Evolutionary conservation across 805 yeast species (phyloP).

Genomic region (Zygosaccharomyces bailii): DNA sequence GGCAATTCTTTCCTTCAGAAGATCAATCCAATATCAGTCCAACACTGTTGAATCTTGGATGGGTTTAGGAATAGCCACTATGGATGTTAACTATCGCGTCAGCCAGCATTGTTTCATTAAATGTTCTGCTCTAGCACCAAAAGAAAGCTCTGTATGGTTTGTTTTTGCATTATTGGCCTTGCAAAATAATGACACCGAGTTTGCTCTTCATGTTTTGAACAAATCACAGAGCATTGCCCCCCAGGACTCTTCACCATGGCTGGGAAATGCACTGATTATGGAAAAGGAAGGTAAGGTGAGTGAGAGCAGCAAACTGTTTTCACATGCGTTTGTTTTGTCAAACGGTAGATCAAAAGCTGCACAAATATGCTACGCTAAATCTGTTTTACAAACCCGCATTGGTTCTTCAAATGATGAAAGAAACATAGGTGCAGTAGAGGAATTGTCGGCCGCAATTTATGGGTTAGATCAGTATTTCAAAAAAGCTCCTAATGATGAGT

Average conservation of each 20-base stretch:
- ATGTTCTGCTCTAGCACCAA: constrained; percentile 66
- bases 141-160: constrained; percentile 70
- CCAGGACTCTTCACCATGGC: constrained; percentile 70
- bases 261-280: constrained; percentile 71
- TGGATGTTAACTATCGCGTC: constrained; percentile 59
- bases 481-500: constrained; percentile 53
- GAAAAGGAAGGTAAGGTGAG: constrained; percentile 47
- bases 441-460: constrained; percentile 59
- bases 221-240: constrained; percentile 84
- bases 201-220: constrained; percentile 69
- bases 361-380: constrained; percentile 66
- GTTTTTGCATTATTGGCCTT: constrained; percentile 78
- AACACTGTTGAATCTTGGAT: constrained; percentile 75
- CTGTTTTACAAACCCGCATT: constrained; percentile 47
- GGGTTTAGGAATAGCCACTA: constrained; percentile 73
- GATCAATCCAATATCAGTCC: constrained; percentile 68
- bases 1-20: constrained; percentile 57
- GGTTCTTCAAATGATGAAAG: constrained; percentile 46
- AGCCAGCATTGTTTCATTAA: constrained; percentile 92
- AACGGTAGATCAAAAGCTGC: constrained; percentile 69
- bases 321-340: constrained; percentile 76
- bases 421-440: constrained; percentile 59
- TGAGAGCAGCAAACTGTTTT: constrained; percentile 56
- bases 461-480: constrained; percentile 66
- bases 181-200: constrained; percentile 58